Conservation (phyloP, 495 filamentous ascomycete species). For the Pseudomonodictys pantanalensis region DNA sequence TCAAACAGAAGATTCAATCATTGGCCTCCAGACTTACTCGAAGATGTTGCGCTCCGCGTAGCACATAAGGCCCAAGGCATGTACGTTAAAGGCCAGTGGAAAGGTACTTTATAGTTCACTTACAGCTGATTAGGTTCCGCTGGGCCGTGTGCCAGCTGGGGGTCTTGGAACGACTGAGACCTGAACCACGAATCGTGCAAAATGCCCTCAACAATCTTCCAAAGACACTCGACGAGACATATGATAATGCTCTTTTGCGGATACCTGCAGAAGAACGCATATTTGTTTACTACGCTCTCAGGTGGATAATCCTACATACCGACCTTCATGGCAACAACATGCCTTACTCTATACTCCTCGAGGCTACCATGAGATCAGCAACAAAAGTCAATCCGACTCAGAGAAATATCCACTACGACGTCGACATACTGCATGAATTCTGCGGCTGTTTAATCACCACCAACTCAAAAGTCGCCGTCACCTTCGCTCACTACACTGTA, state of each 20-base stretch:
- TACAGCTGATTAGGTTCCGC: constrained; percentile 41
- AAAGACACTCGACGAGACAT: constrained; percentile 44
- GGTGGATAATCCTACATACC: constrained; percentile 6
- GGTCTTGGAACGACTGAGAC: constrained; percentile 35
- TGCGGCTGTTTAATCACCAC: not conserved
- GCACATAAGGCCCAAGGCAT: constrained; percentile 43
- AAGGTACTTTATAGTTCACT: constrained; percentile 14
- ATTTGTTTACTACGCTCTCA: constrained; percentile 27
- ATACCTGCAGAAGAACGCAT: constrained; percentile 34
- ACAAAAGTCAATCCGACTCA: not conserved
- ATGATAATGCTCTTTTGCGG: constrained; percentile 39
- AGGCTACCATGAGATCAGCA: not conserved
- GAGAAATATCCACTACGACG: not conserved
- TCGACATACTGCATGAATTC: not conserved
- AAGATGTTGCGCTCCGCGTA: constrained; percentile 19
- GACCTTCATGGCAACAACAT: not conserved
- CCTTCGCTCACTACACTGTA: not conserved
- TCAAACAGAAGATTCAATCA: constrained; percentile 1
- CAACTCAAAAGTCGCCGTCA: not conserved
- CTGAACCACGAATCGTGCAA: constrained; percentile 21
- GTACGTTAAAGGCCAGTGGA: constrained; percentile 12
- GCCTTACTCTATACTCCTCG: constrained; percentile 3
- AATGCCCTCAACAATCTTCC: constrained; percentile 41
- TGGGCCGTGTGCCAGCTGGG: constrained; percentile 50
- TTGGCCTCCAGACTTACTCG: not conserved